Conservation (phyloP, 2,329 filamentous ascomycete species). For the Venturia aucupariae region DNA sequence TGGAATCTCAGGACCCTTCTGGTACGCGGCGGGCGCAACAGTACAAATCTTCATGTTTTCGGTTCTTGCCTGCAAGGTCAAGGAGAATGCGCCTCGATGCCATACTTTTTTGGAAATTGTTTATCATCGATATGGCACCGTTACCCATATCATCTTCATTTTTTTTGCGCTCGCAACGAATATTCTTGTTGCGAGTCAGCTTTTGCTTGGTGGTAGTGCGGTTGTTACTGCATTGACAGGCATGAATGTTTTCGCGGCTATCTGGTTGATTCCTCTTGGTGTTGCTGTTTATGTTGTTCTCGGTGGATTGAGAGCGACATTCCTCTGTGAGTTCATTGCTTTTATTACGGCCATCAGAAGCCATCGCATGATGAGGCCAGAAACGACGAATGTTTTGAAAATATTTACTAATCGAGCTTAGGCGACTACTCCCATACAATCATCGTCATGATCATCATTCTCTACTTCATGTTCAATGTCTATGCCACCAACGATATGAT, state of each 20-base stretch:
- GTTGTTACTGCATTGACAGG: constrained; percentile 35
- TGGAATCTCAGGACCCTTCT: constrained; percentile 22
- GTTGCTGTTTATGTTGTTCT: constrained; percentile 30
- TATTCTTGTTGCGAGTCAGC: constrained; percentile 33
- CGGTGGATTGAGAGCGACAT: constrained; percentile 34
- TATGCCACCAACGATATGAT: constrained; percentile 30
- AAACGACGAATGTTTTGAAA: not conserved
- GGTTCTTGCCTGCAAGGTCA: constrained; percentile 35
- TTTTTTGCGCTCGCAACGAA: constrained; percentile 35
- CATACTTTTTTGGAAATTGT: constrained; percentile 36
- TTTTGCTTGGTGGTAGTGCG: constrained; percentile 34
- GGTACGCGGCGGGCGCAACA: constrained; percentile 28
- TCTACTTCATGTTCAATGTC: constrained; percentile 35
- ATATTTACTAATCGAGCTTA: not conserved
- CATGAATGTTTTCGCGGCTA: constrained; percentile 36
- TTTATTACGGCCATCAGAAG: too few species aligned
- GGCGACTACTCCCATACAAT: constrained; percentile 31
- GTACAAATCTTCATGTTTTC: constrained; percentile 37
- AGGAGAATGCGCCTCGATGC: constrained; percentile 31
- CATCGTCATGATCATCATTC: constrained; percentile 35
- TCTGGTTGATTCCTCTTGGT: constrained; percentile 35
- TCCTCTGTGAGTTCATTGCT: constrained; percentile 20
- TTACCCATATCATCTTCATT: constrained; percentile 32
- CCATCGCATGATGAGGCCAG: not conserved
- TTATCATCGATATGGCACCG: constrained; percentile 30